Evolutionary conservation across 139 green algal genomes (phyloP).

Genomic region (Chlamydomonas incerta): DNA sequence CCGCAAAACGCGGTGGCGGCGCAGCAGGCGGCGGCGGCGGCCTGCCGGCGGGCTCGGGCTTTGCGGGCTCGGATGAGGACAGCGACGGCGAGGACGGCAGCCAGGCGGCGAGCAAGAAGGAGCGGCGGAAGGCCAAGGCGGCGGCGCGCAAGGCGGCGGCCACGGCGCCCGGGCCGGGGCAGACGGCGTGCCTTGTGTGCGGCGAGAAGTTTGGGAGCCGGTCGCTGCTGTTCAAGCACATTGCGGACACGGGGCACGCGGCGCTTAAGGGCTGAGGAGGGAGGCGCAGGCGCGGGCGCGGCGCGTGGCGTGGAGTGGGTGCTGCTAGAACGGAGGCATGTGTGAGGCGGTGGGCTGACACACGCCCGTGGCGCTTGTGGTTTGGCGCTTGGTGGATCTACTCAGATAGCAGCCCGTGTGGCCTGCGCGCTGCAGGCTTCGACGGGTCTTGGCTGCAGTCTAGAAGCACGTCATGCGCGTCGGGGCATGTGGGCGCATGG

Average conservation of each 20-base stretch:
- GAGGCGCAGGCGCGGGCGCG: no score
- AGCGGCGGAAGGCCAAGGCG: conserved; percentile 56
- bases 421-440: no score
- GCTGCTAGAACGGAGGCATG: no score
- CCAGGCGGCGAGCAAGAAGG: conserved; percentile 31
- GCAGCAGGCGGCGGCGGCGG: neutral
- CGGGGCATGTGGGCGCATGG: no score
- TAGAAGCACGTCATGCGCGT: no score
- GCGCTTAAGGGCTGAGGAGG: conserved; percentile 44
- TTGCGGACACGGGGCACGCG: conserved; percentile 69
- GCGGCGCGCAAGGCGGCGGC: conserved; percentile 10
- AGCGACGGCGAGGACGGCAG: neutral
- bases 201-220: conserved; percentile 66
- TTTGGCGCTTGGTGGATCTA: no score
- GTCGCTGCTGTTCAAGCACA: conserved; percentile 82
- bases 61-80: neutral
- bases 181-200: conserved; percentile 68
- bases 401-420: no score
- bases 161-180: neutral
- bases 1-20: neutral
- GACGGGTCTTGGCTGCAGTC: no score
- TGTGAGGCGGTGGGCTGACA: no score
- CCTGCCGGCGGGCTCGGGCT: neutral
- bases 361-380: no score
- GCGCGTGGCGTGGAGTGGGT: no score